Percentiles rank a stretch among this genome's conserved stretches.
phyloP scores from a whole-genome alignment of 805 yeast genomes.

The Teunomyces lycoperdinae region DNA sequence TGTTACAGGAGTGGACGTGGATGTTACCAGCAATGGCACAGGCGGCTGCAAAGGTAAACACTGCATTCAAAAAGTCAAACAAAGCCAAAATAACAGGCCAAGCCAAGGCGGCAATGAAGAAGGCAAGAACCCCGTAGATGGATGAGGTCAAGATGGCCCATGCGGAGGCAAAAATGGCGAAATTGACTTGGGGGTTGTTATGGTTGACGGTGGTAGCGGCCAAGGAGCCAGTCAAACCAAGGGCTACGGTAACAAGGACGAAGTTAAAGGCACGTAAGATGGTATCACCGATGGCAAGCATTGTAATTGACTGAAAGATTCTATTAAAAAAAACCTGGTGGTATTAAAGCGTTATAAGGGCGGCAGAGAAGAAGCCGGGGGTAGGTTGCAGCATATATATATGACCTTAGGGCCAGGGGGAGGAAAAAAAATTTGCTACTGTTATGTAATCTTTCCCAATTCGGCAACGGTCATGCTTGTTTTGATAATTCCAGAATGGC shows the following conservation, averaged over 20 bases:
- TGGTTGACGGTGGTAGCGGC: constrained; percentile 57
- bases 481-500: constrained; percentile 6
- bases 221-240: constrained; percentile 89
- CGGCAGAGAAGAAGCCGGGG: not conserved
- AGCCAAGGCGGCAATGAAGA: constrained; percentile 73
- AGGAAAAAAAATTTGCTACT: constrained; percentile 3
- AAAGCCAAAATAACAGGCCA: constrained; percentile 78
- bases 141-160: constrained; percentile 81
- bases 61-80: constrained; percentile 82
- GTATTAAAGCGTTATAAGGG: too few relatives aligned
- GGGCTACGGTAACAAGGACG: constrained; percentile 68
- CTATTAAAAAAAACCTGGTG: not conserved
- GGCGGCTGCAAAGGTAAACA: constrained; percentile 93
- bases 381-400: constrained; percentile 3
- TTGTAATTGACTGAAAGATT: constrained; percentile 16
- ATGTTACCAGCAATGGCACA: constrained; percentile 91
- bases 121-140: constrained; percentile 75
- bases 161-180: constrained; percentile 81
- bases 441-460: constrained; percentile 9
- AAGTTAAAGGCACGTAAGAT: constrained; percentile 74
- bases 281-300: constrained; percentile 73
- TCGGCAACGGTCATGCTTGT: constrained; percentile 19
- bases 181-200: constrained; percentile 79
- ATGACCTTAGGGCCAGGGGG: not conserved
- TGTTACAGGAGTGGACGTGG: constrained; percentile 81